These are phyloP conservation scores for barley (Hordeum vulgare) DNA, from an alignment of 176 grass and related monocot species.

Conservation along the genomic window DNA sequence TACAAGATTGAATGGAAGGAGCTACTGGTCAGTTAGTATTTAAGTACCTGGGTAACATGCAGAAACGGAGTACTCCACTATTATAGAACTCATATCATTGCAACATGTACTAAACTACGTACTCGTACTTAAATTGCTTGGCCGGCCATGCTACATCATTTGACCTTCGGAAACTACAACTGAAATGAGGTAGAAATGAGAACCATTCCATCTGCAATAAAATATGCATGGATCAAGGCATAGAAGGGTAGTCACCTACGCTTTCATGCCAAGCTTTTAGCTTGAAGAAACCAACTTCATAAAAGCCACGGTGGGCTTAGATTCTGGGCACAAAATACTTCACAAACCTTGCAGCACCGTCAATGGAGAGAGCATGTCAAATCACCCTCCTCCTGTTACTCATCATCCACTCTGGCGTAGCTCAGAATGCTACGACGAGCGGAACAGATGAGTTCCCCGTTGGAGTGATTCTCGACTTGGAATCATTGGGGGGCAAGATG, in stretches of 20 bases:
- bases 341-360: not conserved
- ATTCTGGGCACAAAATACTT: not conserved
- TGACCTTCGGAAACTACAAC: not conserved
- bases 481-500: conserved; percentile 30
- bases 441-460: conserved; percentile 33
- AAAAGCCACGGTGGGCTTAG: not conserved
- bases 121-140: not conserved
- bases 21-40: not conserved
- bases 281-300: not conserved
- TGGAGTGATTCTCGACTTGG: conserved; percentile 45
- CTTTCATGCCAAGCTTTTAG: not conserved
- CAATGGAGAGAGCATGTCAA: conserved; percentile 20
- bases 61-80: not conserved
- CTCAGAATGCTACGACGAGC: conserved; percentile 1
- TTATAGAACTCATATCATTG: not conserved
- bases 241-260: not conserved
- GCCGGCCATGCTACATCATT: not conserved
- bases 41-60: not conserved
- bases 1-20: not conserved
- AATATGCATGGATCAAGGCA: not conserved
- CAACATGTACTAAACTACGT: not conserved
- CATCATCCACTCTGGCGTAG: not conserved
- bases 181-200: not conserved
- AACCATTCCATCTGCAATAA: not conserved
- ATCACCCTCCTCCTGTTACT: conserved; percentile 11